Evolutionary conservation across 345 rosid species (phyloP).

Genomic region (Eucalyptus guilfoylei): DNA sequence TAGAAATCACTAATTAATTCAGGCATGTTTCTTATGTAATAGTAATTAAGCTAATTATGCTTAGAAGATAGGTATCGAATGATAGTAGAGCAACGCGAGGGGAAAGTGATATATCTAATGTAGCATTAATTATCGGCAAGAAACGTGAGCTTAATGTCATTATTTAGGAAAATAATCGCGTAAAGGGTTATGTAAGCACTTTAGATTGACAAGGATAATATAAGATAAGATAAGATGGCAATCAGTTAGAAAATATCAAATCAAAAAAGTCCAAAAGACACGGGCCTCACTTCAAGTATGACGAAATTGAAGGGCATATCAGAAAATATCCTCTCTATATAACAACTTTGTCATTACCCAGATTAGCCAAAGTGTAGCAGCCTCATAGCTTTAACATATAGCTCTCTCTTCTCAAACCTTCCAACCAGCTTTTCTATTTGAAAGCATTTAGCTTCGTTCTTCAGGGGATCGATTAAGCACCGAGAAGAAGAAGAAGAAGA

Average conservation of each 20-base stretch:
- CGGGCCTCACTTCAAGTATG: not conserved
- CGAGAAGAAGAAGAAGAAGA: not conserved
- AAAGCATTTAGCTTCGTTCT: not conserved
- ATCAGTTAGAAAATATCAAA: not conserved
- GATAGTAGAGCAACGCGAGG: not conserved
- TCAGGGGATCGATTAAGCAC: not conserved
- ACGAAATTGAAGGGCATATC: not conserved
- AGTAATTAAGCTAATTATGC: not conserved
- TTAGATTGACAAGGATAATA: not conserved
- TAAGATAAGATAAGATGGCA: not conserved
- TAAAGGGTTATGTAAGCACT: not conserved
- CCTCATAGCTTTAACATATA: not conserved
- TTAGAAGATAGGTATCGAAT: fast-evolving
- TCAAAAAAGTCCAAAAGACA: not conserved
- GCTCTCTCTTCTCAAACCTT: not conserved
- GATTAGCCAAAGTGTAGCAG: not conserved
- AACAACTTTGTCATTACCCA: not conserved
- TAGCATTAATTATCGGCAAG: not conserved
- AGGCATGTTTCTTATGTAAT: not conserved
- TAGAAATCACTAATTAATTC: not conserved
- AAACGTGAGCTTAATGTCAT: not conserved
- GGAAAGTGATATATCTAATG: not conserved
- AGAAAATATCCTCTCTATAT: not conserved
- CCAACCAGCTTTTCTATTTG: not conserved
- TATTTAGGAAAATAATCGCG: not conserved